phyloP scores from a whole-genome alignment of 306 rosid species.

The Vicia villosa region DNA sequence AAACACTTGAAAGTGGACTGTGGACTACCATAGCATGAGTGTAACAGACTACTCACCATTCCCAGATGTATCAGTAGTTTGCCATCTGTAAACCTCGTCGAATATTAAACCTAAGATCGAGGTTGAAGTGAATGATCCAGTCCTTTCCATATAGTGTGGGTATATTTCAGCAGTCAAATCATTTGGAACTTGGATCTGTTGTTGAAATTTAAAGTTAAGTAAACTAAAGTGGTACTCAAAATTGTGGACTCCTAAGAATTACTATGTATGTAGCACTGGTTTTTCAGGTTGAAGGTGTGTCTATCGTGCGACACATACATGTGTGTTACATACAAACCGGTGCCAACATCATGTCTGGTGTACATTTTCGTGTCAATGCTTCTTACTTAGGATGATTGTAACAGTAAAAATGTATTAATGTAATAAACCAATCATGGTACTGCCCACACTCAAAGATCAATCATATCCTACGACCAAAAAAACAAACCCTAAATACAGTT shows the following conservation, averaged over 20 bases:
- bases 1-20: not conserved
- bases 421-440: conserved; percentile 7
- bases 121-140: conserved; percentile 49
- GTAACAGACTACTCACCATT: conserved; percentile 43
- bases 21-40: not conserved
- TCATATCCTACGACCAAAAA: too few relatives aligned
- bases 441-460: not conserved
- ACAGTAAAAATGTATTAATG: not conserved
- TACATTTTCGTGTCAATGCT: too few relatives aligned
- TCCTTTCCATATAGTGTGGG: conserved; percentile 75
- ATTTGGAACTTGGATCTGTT: conserved; percentile 58
- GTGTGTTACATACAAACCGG: too few relatives aligned
- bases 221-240: not conserved
- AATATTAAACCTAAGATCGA: conserved; percentile 71
- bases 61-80: conserved; percentile 31
- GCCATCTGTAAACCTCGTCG: conserved; percentile 50
- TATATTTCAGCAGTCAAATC: conserved; percentile 43
- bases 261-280: not conserved
- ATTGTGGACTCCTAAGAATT: not conserved
- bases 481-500: too few relatives aligned
- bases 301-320: too few relatives aligned
- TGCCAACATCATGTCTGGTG: too few relatives aligned
- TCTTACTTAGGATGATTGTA: not conserved
- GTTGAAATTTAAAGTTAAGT: not conserved
- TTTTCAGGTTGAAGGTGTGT: too few relatives aligned